Base-by-base conservation (phyloP, 2,329 filamentous ascomycete genomes). In the Nigrospora oryzae region DNA sequence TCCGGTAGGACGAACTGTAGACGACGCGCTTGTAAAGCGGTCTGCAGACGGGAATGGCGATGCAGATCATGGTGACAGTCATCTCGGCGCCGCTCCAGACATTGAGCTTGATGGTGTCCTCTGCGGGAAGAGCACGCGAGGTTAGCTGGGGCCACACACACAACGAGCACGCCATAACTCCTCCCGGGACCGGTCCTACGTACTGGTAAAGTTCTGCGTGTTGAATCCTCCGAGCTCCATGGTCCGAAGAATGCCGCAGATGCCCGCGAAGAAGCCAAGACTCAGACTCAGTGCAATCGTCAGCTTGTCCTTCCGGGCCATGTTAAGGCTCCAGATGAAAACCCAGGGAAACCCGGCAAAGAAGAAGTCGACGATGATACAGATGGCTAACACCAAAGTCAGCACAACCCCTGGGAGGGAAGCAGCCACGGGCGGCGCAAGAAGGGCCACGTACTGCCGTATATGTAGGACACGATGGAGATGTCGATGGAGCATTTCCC, bases 21-120 rank as follows among this genome's bases (percentile, higher is more conserved):
- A 28, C 23, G 23, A 28, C 23, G 8, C 23, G 23, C 32, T 44
- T 46, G 39, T 51, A 58, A 3, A 61, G 49, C 5, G 56, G 57
- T 16, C 54, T 54, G n/a, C 57, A 46, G 7, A 52, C 51, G 16
- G 57, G 56, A 13, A 60, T 55, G n/a, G 52, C 57, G 11, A 56
- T 53, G 37, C 55, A 58, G 44, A 57, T 49, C 17, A 57, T 48
- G 15, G 56, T 58, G 32, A 53, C 48, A n/a, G 47, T 46, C 6
- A 53, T 46, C 31, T 58, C 55, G n/a, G 51, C 49, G 1, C 39
- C 52, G 11, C 51, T 52, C 56, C 56, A 58, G 31, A 57, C 49
- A 11, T 56, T 49, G 1, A 56, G 39, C 14, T 47, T 40, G 19
- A 59, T 49, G 2, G 53, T 61, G 31, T 54, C 49, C 19, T 36